Evolutionary conservation across 202 grass and related monocot genomes (phyloP), one percentile per base, ranked within the genome.

Genomic region (Zizania palustris): DNA sequence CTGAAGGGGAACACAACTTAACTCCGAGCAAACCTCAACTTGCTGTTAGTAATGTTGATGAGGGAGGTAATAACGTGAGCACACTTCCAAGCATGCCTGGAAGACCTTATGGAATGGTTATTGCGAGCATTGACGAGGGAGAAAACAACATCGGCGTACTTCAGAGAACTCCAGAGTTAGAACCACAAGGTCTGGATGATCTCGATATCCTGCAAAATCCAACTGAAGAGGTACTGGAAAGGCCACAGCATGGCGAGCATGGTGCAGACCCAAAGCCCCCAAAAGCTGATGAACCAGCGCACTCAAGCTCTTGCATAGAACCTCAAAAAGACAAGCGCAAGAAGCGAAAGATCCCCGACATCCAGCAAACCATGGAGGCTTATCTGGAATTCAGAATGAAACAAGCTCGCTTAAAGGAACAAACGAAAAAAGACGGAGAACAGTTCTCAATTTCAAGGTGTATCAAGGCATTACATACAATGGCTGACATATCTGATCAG

Each of bases 361-460:
- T 88, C 56, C 80, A 88, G 18, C 80, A 88, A 13, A 84, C 65
- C 63, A 84, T 88, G 75, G 80, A 83, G 46, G 19, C 74, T 50
- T 85, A 79, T 60, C 63, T 86, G 4, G 80, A 90, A n/a, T 79
- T 85, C 74, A 85, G 83, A 74, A 79, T 82, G 78, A 82, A 69
- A 49, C 83, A 86, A 18, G 75, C 85, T 80, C 80, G 63, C 20
- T 45, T 49, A 6, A 85, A 75, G 44, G 79, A 82, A 60, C 79
- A 83, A 64, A 76, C 43, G 57, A 38, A 44, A 37, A 82, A 61
- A 34, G 56, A 69, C 5, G 79, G 21, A 1, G 83, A 86, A 4
- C 65, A 63, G 9, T 89, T 85, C 79, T 78, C 79, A 0, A 67
- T 90, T 37, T 78, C 83, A 1, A 83, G 33, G 21, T 90, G 87